Conservation (phyloP, 208 protist species). For the Trypanosoma caninum region DNA sequence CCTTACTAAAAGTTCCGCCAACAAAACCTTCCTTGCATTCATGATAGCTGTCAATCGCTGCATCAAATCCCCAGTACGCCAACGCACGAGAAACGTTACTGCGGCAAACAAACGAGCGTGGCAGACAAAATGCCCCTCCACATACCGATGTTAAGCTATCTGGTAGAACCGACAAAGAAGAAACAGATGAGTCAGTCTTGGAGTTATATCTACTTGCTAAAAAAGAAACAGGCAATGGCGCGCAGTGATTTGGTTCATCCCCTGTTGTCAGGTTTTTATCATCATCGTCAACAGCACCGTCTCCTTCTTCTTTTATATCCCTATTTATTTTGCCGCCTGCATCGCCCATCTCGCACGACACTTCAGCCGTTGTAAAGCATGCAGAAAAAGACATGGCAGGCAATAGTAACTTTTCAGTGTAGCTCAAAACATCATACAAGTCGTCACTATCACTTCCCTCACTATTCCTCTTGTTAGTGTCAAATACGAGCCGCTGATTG, state of each 20-base stretch:
- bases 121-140: conserved; percentile 3
- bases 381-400: neutral
- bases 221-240: neutral
- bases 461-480: neutral
- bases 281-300: neutral
- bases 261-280: neutral
- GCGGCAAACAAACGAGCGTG: neutral
- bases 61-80: neutral
- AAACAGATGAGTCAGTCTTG: neutral
- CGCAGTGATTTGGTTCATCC: neutral
- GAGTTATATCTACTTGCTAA: too few species aligned
- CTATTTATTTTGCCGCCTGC: neutral
- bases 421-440: conserved; percentile 8
- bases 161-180: neutral
- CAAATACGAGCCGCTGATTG: neutral
- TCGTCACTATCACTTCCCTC: neutral
- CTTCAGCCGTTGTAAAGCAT: too few species aligned
- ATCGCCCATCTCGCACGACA: neutral
- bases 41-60: neutral
- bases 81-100: neutral
- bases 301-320: neutral
- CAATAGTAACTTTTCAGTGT: conserved; percentile 6
- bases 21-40: neutral
- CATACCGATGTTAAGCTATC: neutral
- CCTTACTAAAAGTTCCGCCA: too few species aligned